Conservation (phyloP, 257 asterid genomes). For the Lycium ferocissimum region DNA sequence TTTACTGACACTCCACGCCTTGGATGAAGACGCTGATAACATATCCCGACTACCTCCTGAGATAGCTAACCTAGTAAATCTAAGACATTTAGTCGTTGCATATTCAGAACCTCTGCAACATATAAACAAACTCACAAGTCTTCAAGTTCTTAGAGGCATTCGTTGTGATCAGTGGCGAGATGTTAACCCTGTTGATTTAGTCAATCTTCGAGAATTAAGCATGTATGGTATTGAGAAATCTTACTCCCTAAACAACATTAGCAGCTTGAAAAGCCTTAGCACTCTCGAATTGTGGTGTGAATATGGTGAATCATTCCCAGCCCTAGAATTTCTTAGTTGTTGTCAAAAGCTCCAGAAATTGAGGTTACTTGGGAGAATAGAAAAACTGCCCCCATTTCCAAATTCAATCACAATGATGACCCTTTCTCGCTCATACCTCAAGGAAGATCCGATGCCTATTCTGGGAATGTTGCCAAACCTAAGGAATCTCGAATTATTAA, state of each 20-base stretch:
- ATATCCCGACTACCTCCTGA: no score
- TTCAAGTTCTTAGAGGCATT: background rate
- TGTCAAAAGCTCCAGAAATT: background rate
- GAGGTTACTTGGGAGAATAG: background rate
- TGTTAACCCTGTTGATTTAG: background rate
- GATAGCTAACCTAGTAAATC: no score
- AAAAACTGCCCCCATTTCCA: background rate
- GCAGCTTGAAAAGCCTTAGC: no score
- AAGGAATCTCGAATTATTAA: no score
- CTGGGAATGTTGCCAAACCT: no score
- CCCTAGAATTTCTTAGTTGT: background rate
- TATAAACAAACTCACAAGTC: slow-evolving; percentile 9
- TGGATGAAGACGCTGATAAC: no score
- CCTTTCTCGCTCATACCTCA: background rate
- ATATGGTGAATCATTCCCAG: no score
- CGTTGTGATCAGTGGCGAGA: slow-evolving; percentile 1
- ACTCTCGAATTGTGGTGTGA: no score
- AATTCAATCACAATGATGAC: background rate
- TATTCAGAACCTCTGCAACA: background rate
- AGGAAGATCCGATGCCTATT: no score
- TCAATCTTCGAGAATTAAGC: background rate
- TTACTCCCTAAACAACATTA: no score
- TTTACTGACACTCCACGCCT: no score
- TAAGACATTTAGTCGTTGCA: background rate
- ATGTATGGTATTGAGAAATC: no score